Percentiles rank a stretch among this genome's conserved stretches.
Evolutionary conservation across 345 rosid species (phyloP).

Genomic region (Salix exigua): DNA sequence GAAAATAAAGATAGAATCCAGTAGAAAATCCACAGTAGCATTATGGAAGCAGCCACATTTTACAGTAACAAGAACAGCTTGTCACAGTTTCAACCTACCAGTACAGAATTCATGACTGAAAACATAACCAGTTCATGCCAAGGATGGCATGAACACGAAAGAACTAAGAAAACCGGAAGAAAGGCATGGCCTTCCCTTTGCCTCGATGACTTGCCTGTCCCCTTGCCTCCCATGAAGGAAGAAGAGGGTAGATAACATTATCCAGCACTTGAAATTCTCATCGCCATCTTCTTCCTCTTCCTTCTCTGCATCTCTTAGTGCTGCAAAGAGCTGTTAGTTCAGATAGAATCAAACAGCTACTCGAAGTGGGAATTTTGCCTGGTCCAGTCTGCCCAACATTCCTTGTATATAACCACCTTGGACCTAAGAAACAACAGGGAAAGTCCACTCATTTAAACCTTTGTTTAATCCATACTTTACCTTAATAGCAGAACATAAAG

Average conservation of each 20-base stretch:
- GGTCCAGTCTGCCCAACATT: not conserved
- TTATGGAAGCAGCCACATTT: not conserved
- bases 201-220: constrained; percentile 25
- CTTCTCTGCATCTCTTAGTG: not conserved
- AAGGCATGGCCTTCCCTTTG: constrained; percentile 35
- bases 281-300: constrained; percentile 8
- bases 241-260: not conserved
- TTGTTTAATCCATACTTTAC: not conserved
- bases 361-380: not conserved
- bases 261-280: not conserved
- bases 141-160: not conserved
- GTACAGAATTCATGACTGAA: not conserved
- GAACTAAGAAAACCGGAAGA: constrained; percentile 13
- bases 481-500: not conserved
- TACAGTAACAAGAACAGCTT: not conserved
- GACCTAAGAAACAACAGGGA: not conserved
- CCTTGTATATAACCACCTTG: not conserved
- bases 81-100: not conserved
- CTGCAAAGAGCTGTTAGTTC: not conserved
- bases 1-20: not conserved
- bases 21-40: not conserved
- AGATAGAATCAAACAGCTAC: not conserved
- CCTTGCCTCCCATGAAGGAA: not conserved
- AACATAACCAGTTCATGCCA: not conserved
- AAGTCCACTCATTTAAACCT: not conserved